phyloP scores from a whole-genome alignment of 768 basidiomycete genomes.

The Tephrocybe sp. region DNA sequence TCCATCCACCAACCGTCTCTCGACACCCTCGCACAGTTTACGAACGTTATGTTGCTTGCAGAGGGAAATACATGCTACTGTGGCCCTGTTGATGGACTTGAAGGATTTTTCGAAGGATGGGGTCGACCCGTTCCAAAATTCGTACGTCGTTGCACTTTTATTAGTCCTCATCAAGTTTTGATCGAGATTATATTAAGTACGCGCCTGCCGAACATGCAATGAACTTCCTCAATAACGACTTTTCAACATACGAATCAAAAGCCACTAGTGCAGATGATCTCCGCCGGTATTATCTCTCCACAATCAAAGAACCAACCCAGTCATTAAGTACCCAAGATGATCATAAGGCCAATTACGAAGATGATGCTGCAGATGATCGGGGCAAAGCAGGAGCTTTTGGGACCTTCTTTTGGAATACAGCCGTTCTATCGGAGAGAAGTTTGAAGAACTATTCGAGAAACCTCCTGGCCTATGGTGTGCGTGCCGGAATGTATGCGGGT shows the following conservation, averaged over 20 bases:
- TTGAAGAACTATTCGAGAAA: slow-evolving; percentile 51
- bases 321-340: slow-evolving; percentile 1
- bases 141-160: slow-evolving; percentile 20
- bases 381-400: slow-evolving; percentile 27
- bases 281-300: slow-evolving; percentile 32
- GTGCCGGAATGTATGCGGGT: slow-evolving; percentile 54
- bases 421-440: slow-evolving; percentile 45
- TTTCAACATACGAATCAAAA: slow-evolving; percentile 22
- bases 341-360: slow-evolving; percentile 1
- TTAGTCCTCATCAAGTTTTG: slow-evolving; percentile 14
- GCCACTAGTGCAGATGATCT: slow-evolving; percentile 24
- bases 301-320: not conserved
- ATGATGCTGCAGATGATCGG: slow-evolving; percentile 4
- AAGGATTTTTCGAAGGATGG: slow-evolving; percentile 37
- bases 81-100: slow-evolving; percentile 40
- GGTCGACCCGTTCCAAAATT: slow-evolving; percentile 34
- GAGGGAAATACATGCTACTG: slow-evolving; percentile 44
- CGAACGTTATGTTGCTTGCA: slow-evolving; percentile 54
- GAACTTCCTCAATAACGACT: slow-evolving; percentile 53
- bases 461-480: slow-evolving; percentile 54
- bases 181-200: slow-evolving; percentile 23
- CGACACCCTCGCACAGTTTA: slow-evolving; percentile 59
- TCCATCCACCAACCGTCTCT: slow-evolving; percentile 69
- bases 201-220: slow-evolving; percentile 62
- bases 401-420: slow-evolving; percentile 38